Conservation (phyloP, 2,329 filamentous ascomycete species). For the Neonectria hederae region DNA sequence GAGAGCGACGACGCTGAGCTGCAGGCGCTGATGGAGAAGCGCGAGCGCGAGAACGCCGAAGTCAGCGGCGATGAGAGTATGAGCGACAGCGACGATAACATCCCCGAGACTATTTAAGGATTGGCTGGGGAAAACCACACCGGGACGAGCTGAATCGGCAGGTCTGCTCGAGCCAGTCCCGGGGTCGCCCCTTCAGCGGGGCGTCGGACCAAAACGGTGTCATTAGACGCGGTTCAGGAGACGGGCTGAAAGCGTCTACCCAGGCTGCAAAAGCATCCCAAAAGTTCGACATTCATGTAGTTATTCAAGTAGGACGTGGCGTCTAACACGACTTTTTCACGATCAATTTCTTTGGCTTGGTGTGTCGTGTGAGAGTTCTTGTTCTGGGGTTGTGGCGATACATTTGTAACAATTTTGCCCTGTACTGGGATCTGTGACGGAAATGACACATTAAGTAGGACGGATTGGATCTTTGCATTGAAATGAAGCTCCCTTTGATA, state of each 20-base stretch:
- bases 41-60: conserved; percentile 96
- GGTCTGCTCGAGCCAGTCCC: conserved; percentile 29
- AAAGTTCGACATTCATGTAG: conserved; percentile 44
- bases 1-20: conserved; percentile 98
- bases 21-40: conserved; percentile 98
- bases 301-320: conserved; percentile 41
- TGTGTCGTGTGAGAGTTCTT: conserved; percentile 2
- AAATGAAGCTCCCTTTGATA: conserved; percentile 1
- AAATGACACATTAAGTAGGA: background rate
- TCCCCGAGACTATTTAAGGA: conserved; percentile 52
- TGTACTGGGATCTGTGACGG: background rate
- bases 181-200: conserved; percentile 25
- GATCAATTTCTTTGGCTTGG: conserved; percentile 29
- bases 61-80: conserved; percentile 97
- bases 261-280: conserved; percentile 39
- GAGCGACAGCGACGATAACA: conserved; percentile 92
- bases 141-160: conserved; percentile 29
- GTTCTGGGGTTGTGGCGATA: background rate
- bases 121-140: conserved; percentile 29
- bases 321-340: conserved; percentile 43
- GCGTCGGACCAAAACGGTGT: conserved; percentile 42
- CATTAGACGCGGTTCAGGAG: conserved; percentile 39
- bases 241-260: conserved; percentile 33
- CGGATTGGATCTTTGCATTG: background rate
- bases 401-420: background rate